Percentiles rank a stretch among this genome's conserved stretches.
These are phyloP conservation scores for Pelargonium fulgidum DNA, from an alignment of 441 rosid genomes.

Conservation along the genomic window DNA sequence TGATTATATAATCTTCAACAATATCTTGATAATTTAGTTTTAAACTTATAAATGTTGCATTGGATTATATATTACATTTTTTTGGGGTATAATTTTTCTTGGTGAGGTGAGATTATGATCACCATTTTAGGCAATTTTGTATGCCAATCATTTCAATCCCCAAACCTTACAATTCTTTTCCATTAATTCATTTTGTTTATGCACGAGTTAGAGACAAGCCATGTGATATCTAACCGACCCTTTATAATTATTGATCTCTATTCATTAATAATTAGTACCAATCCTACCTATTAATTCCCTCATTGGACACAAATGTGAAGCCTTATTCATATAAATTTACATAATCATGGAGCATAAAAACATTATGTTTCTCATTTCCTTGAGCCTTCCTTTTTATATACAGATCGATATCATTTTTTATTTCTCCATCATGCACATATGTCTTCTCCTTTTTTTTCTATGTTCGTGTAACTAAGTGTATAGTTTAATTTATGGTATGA, in stretches of 20 bases:
- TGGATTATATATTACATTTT: no score
- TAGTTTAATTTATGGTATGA: no score
- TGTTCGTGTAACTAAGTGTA: no score
- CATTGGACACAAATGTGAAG: neutral
- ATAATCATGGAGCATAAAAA: neutral
- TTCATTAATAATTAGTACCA: neutral
- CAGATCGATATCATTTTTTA: no score
- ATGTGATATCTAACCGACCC: conserved; percentile 1
- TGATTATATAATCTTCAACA: no score
- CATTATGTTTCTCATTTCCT: neutral
- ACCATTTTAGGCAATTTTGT: no score
- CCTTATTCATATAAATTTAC: neutral
- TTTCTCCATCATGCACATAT: no score
- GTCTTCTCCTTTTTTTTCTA: no score
- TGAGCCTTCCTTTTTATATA: neutral
- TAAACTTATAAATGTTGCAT: no score
- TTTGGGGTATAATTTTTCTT: no score
- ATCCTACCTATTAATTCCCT: neutral
- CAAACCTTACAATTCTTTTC: neutral
- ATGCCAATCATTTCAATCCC: neutral
- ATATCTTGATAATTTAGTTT: no score
- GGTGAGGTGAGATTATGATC: no score
- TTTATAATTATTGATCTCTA: neutral
- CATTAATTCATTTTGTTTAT: neutral
- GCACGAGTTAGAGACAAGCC: neutral